Base-by-base conservation (phyloP, 2,329 filamentous ascomycete species). In the Fusarium algeriense region DNA sequence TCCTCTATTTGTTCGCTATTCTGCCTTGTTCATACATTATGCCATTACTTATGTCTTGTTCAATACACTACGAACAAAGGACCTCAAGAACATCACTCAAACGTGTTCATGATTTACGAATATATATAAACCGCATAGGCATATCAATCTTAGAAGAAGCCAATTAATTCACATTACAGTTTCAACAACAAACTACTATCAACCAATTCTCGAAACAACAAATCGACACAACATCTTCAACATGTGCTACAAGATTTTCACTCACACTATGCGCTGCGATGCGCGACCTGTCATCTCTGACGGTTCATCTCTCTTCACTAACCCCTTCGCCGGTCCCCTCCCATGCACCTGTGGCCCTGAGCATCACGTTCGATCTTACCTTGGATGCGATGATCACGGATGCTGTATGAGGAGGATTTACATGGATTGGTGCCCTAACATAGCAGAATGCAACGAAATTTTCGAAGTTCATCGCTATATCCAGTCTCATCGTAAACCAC, bases 211-310 rank as follows among this genome's bases (percentile, higher is more conserved):
- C 35, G 20, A 35, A 49, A 38, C 60, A 49, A 10, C n/a, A 20
- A 20, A 53, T 28, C 48, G 48, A 12, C 50, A 26, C 35, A n/a
- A 19, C 15, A 63, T 30, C 48, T 11, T 7, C 34, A 56, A 14
- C 30, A 78, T 77, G 76, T 78, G 76, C 40, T 76, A 75, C 40
- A 69, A 63, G n/a, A 63, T 74, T 23, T 30, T 73, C 50, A 75
- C 69, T 7, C 78, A 80, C 62, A 76, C 64, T 5, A 66, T 79
- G 49, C 48, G 59, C 15, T 80, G 78, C 73, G 77, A 80, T 54
- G 55, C 69, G 37, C 74, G 78, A 9, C 76, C 78, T 8, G 19
- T 77, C 54, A 60, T 79, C 17, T 77, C 71, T 2, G 70, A 76
- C 40, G 76, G 74, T 19, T 13, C n/a, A 2, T 54, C 54, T n/a